Evolutionary conservation across 805 yeast species (phyloP), one percentile per base, ranked within the genome.

Genomic region (Diddensiella caesifluorescens): DNA sequence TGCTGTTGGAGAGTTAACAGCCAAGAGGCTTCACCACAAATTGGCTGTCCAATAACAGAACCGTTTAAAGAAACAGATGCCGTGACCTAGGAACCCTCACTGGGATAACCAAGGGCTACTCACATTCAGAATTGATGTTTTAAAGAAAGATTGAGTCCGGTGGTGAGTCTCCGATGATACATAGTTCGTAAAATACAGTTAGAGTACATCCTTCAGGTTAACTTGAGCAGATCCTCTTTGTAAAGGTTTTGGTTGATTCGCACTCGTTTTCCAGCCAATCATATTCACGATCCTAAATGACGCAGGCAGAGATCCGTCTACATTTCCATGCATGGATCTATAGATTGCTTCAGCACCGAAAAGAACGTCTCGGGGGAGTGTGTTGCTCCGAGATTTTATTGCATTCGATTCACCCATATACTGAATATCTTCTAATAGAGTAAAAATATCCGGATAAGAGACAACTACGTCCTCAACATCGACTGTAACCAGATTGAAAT

Each of bases 201-300:
- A 51, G 38, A 79, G 61, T 7, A 77, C 77, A 45, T 84, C 89
- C 57, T 81, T 80, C 55, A 85, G 63, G 47, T 69, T 78, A 30
- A 84, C 70, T 54, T 79, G 76, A 1, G 80, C 92, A 16, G 82
- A 55, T 1, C 95, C 95, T 48, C 94, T 68, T 38, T 71, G 71
- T 45, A 83, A 69, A 1, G 95, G 90, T 56, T 79, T 67, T 2
- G 89, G 87, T 57, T 83, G 86, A 38, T 62, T 57, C 4, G 75
- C 74, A 41, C 84, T 73, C 49, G 80, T 78, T 59, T 83, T 86
- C 95, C 95, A 86, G 2, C 95, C 95, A 56, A 86, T 83, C 87
- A 85, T 80, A 57, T 80, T 82, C 20, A 85, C 75, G 41, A 86
- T 75, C 46, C 86, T 67, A 62, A 75, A 86, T 0, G 95, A 85